These are phyloP conservation scores for Vitis hybrid DNA, from an alignment of 177 flowering plant genomes.

Conservation along the genomic window DNA sequence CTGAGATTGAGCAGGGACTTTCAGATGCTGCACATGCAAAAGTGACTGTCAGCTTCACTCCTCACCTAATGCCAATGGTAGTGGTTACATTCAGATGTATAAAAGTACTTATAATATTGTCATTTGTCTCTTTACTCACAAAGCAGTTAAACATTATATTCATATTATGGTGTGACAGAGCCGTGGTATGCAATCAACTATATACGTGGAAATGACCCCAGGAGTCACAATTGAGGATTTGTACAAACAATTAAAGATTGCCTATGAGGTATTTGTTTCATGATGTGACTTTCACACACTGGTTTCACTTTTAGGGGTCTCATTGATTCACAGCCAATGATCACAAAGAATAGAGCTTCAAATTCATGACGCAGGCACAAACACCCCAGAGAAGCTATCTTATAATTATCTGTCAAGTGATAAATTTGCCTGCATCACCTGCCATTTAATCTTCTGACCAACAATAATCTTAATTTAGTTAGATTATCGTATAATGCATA, in stretches of 20 bases:
- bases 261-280: slow-evolving; percentile 64
- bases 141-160: background rate
- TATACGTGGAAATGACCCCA: slow-evolving; percentile 87
- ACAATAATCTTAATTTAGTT: too few species aligned
- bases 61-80: slow-evolving; percentile 98
- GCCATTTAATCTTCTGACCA: too few species aligned
- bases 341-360: background rate
- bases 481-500: too few species aligned
- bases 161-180: slow-evolving; percentile 39
- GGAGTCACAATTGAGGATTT: slow-evolving; percentile 79
- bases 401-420: too few species aligned
- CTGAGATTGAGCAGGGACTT: slow-evolving; percentile 98
- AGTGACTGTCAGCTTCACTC: slow-evolving; percentile 93
- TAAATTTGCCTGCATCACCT: too few species aligned
- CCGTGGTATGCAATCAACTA: slow-evolving; percentile 98
- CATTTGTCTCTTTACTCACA: background rate
- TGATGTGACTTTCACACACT: background rate
- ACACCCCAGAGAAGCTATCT: background rate
- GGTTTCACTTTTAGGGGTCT: background rate
- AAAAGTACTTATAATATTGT: background rate
- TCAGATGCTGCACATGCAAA: slow-evolving; percentile 71
- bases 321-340: background rate
- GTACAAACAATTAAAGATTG: slow-evolving; percentile 47
- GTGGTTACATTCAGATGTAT: slow-evolving; percentile 3
- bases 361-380: background rate